Base-by-base conservation (phyloP, 352 stramenopile genomes). In the Phytophthora capsici region DNA sequence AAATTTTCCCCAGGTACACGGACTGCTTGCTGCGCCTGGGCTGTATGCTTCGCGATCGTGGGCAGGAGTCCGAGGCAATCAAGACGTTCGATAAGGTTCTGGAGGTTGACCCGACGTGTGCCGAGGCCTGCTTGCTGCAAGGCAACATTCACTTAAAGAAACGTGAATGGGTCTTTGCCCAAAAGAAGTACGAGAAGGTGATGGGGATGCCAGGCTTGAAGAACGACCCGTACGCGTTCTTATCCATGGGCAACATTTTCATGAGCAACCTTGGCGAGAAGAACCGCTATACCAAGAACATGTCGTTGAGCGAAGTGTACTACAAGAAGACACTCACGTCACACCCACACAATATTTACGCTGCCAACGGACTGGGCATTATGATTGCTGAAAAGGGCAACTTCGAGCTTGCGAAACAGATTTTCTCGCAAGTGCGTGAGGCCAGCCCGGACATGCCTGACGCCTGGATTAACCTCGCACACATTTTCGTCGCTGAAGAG, bases 211-310 rank as follows among this genome's bases (percentile, higher is more conserved):
- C 95, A n/a, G 96, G 95, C 60, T 71, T 98, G 30, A 97, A 97
- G 58, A 97, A 98, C 53, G 95, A 99, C 70, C 89, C 95, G 22
- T 99, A 99, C 78, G 94, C 97, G 9, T 97, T 98, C 75, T 77
- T 99, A 17, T 98, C 93, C 20, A 93, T 99, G 78, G 97, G 96
- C 44, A 99, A 99, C 59, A 98, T 99, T 58, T 99, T 98, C 72
- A 99, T 99, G 88, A 97, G 91, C 71, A 99, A 98, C 72, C 78
- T 99, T 7, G 92, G 96, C 26, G 94, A 97, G 38, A 97, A 97
- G 46, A 91, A 96, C 46, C 92, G 96, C 6, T 99, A 99, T 82
- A 93, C 88, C 20, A 98, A 98, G 75, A 97, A 99, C 80, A 94
- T 99, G 73, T 89, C 92, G 54, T 89, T 96, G 40, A 93, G 82